A percentile compares a stretch with the other conserved stretches of the same genome.
These are phyloP conservation scores for Cyphellophora attinorum DNA, from an alignment of 2,329 filamentous ascomycete genomes.

Conservation along the genomic window DNA sequence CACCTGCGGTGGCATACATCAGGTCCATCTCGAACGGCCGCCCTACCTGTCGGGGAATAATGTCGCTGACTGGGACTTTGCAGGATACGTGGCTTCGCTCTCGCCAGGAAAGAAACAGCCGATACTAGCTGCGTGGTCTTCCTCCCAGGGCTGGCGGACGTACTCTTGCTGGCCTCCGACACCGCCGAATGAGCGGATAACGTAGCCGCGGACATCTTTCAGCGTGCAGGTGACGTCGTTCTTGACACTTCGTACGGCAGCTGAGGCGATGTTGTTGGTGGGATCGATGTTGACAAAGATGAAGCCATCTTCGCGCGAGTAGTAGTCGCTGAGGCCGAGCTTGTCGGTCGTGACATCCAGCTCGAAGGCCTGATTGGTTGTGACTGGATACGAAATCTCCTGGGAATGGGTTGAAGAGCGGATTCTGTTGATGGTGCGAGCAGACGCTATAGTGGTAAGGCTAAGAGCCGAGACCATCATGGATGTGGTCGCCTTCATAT, in stretches of 20 bases:
- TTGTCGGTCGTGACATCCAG: neutral
- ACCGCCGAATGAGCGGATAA: neutral
- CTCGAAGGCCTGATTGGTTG: neutral
- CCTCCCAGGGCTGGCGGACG: neutral
- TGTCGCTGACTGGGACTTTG: too few relatives aligned
- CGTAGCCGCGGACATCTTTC: neutral
- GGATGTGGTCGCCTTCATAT: too few relatives aligned
- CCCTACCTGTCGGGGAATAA: too few relatives aligned
- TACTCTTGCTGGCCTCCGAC: neutral
- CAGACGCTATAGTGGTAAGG: neutral
- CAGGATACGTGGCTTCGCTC: neutral
- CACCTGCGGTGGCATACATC: neutral
- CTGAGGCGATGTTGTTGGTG: neutral
- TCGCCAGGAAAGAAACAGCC: constrained; percentile 1
- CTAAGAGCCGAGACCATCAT: neutral
- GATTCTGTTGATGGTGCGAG: neutral
- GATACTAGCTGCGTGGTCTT: neutral
- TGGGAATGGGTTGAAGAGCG: too few relatives aligned
- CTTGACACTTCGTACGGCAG: neutral
- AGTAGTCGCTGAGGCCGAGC: neutral
- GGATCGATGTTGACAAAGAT: neutral
- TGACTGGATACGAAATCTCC: neutral
- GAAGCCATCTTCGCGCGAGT: neutral
- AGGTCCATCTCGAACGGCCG: neutral
- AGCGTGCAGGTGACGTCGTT: neutral